These are phyloP conservation scores for Zymoseptoria brevis DNA, from an alignment of 2,329 filamentous ascomycete species.

Conservation along the genomic window DNA sequence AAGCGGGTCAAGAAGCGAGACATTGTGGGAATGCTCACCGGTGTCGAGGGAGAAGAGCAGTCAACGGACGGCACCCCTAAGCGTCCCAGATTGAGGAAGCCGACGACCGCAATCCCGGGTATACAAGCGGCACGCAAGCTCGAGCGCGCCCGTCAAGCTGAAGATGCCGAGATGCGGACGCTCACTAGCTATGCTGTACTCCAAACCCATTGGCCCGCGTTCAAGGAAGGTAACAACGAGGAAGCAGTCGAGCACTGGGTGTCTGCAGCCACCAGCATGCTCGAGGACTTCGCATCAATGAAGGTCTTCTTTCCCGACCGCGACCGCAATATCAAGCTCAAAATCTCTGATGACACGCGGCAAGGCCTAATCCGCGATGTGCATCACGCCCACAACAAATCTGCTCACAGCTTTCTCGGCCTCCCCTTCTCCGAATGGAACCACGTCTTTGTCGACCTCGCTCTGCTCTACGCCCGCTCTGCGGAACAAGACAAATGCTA, in stretches of 20 bases:
- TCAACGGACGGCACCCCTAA: conserved; percentile 1
- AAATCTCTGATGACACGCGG: conserved; percentile 28
- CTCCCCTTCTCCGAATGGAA: conserved; percentile 81
- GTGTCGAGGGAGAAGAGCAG: conserved; percentile 1
- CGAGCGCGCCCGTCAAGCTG: conserved; percentile 10
- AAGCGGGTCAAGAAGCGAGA: conserved; percentile 6
- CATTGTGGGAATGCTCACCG: neutral
- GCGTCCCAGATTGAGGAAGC: conserved; percentile 14
- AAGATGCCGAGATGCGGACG: conserved; percentile 16
- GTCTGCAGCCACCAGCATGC: conserved; percentile 49
- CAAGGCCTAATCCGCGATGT: conserved; percentile 21
- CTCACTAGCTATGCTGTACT: conserved; percentile 34
- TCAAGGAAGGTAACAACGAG: conserved; percentile 37
- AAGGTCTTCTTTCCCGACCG: conserved; percentile 50
- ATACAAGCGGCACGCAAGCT: conserved; percentile 7
- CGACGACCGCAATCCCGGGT: conserved; percentile 1
- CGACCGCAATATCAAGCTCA: conserved; percentile 43
- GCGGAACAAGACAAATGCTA: conserved; percentile 67
- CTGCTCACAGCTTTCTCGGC: conserved; percentile 56
- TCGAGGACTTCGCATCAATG: conserved; percentile 54
- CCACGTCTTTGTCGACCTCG: conserved; percentile 82
- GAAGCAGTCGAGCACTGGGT: conserved; percentile 49
- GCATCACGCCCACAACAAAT: conserved; percentile 31
- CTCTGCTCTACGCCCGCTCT: conserved; percentile 62
- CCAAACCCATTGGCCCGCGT: conserved; percentile 34